Evolutionary conservation across 345 rosid species (phyloP).

Genomic region (Aegle marmelos): DNA sequence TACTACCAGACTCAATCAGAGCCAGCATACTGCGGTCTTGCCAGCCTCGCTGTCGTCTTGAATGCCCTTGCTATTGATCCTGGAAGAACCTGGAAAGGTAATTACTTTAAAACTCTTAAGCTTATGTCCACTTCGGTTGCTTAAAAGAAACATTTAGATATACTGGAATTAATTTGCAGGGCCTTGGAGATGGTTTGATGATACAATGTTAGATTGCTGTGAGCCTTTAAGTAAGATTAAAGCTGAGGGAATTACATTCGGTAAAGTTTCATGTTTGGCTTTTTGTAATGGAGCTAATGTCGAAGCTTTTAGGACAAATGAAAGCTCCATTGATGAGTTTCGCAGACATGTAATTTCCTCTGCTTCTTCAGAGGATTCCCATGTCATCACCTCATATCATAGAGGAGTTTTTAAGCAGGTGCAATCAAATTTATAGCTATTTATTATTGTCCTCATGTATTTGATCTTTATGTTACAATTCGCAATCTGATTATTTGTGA

Average conservation of each 20-base stretch:
- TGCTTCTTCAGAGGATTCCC: constrained; percentile 25
- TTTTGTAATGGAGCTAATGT: constrained; percentile 35
- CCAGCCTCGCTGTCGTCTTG: constrained; percentile 36
- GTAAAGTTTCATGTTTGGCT: constrained; percentile 37
- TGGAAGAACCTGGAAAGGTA: constrained; percentile 44
- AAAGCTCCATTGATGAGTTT: constrained; percentile 23
- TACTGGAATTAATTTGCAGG: constrained; percentile 11
- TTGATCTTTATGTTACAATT: background rate
- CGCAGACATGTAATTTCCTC: constrained; percentile 23
- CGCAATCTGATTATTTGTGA: background rate
- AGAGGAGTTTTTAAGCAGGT: constrained; percentile 35
- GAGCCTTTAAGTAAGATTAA: constrained; percentile 31
- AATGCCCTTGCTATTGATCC: constrained; percentile 49
- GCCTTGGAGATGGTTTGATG: constrained; percentile 45
- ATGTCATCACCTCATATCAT: constrained; percentile 29
- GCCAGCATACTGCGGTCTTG: constrained; percentile 46
- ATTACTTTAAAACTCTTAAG: background rate
- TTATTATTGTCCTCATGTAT: background rate
- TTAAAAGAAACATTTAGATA: too few relatives aligned
- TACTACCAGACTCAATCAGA: constrained; percentile 47
- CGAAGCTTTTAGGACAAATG: constrained; percentile 24
- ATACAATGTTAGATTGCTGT: constrained; percentile 41
- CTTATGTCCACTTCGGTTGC: background rate
- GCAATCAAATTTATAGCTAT: background rate
- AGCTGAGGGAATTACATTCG: constrained; percentile 29